These are phyloP conservation scores for Panaeolus cyanescens DNA, from an alignment of 768 basidiomycete genomes.

Conservation along the genomic window DNA sequence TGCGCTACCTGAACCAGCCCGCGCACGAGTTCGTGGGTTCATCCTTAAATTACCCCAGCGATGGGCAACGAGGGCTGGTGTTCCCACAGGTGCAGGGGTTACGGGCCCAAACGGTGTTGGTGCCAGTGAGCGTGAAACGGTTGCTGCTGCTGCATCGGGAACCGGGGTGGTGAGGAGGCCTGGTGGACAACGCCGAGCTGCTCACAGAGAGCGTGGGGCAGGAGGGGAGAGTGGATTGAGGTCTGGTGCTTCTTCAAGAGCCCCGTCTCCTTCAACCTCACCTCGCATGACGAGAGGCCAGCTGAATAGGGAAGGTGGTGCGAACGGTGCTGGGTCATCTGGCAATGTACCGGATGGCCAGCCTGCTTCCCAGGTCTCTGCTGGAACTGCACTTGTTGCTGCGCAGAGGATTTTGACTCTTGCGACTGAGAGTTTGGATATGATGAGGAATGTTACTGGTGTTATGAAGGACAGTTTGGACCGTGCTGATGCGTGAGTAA, in stretches of 20 bases:
- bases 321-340: background rate
- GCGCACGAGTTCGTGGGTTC: constrained; percentile 69
- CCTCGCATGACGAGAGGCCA: background rate
- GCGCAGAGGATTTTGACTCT: constrained; percentile 82
- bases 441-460: constrained; percentile 86
- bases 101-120: constrained; percentile 2
- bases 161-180: constrained; percentile 31
- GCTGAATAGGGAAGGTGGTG: constrained; percentile 7
- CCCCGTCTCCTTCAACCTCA: constrained; percentile 16
- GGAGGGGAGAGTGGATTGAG: constrained; percentile 22
- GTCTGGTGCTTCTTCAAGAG: constrained; percentile 30
- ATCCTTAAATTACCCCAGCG: constrained; percentile 79
- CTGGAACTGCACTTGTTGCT: constrained; percentile 63
- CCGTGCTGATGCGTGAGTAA: constrained; percentile 77
- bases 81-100: constrained; percentile 10
- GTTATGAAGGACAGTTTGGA: constrained; percentile 89
- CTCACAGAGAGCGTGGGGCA: constrained; percentile 42
- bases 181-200: constrained; percentile 29
- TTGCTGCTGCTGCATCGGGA: constrained; percentile 35
- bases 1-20: constrained; percentile 84
- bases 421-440: constrained; percentile 90
- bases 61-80: constrained; percentile 60
- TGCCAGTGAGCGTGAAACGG: constrained; percentile 29
- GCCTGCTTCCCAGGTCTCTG: background rate
- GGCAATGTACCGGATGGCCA: background rate